These are phyloP conservation scores for Dalbergia cultrata DNA, from an alignment of 306 rosid genomes.

Conservation along the genomic window DNA sequence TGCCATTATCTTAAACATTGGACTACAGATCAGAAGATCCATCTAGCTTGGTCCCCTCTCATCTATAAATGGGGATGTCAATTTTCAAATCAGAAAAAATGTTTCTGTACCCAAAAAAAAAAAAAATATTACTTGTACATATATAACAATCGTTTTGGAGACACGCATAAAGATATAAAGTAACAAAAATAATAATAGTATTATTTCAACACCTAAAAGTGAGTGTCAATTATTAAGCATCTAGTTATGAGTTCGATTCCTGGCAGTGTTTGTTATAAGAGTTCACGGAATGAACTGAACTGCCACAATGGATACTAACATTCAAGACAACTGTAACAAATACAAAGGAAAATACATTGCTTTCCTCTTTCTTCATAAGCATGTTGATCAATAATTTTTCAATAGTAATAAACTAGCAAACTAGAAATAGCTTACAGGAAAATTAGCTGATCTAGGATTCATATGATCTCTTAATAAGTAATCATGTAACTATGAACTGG, in stretches of 20 bases:
- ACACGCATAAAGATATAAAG: too few species aligned
- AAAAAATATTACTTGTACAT: too few species aligned
- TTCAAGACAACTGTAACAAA: too few species aligned
- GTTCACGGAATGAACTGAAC: too few species aligned
- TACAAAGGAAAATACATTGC: not conserved
- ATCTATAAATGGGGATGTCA: not conserved
- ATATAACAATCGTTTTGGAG: too few species aligned
- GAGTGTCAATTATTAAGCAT: too few species aligned
- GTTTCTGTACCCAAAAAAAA: too few species aligned
- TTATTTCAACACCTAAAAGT: too few species aligned
- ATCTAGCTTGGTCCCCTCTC: not conserved
- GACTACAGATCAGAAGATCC: slow-evolving; percentile 43
- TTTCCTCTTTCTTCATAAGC: not conserved
- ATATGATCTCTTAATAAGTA: not conserved
- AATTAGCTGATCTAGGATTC: not conserved
- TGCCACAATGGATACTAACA: too few species aligned
- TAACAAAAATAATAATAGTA: too few species aligned
- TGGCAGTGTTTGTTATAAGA: too few species aligned
- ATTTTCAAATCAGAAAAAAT: not conserved
- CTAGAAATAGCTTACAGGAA: not conserved
- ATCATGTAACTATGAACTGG: not conserved
- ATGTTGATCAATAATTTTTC: not conserved
- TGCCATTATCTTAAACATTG: slow-evolving; percentile 47
- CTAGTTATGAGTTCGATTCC: too few species aligned
- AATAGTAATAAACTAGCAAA: not conserved